Conservation (phyloP, 441 rosid species). For the Melastoma candidum region DNA sequence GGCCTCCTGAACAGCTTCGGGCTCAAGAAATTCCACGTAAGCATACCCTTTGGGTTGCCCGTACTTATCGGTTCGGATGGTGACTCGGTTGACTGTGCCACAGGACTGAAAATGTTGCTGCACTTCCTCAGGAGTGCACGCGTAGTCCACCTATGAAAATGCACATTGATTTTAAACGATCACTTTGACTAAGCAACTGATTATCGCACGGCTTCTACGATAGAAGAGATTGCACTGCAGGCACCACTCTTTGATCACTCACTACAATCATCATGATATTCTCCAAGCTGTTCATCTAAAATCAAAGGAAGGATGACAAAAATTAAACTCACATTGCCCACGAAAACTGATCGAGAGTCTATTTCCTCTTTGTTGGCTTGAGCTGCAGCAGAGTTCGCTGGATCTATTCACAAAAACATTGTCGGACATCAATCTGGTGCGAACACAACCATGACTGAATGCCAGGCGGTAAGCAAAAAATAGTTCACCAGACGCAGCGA, state of each 20-base stretch:
- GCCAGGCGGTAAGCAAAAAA: too few relatives aligned
- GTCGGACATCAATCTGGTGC: not conserved
- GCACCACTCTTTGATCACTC: too few relatives aligned
- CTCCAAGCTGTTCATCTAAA: not conserved
- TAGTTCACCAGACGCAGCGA: too few relatives aligned
- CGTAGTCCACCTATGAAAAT: conserved; percentile 46
- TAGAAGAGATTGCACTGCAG: conserved; percentile 1
- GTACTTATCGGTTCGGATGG: conserved; percentile 53
- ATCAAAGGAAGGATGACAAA: conserved; percentile 2
- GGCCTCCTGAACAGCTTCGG: conserved; percentile 55
- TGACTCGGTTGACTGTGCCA: conserved; percentile 59
- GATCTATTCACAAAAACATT: conserved; percentile 25
- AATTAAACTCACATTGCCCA: conserved; percentile 49
- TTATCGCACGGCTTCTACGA: not conserved
- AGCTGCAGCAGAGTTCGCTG: conserved; percentile 31
- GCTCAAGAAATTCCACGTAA: conserved; percentile 55
- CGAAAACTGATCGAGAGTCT: conserved; percentile 52
- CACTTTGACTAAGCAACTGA: too few relatives aligned
- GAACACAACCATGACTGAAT: too few relatives aligned
- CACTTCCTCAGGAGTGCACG: conserved; percentile 64
- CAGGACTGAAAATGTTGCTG: conserved; percentile 66
- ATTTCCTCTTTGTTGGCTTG: conserved; percentile 51
- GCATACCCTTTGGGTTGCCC: conserved; percentile 75
- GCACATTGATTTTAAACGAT: too few relatives aligned
- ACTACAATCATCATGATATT: too few relatives aligned